Evolutionary conservation across 306 rosid species (phyloP).

Genomic region (Gynostemma pentaphyllum): DNA sequence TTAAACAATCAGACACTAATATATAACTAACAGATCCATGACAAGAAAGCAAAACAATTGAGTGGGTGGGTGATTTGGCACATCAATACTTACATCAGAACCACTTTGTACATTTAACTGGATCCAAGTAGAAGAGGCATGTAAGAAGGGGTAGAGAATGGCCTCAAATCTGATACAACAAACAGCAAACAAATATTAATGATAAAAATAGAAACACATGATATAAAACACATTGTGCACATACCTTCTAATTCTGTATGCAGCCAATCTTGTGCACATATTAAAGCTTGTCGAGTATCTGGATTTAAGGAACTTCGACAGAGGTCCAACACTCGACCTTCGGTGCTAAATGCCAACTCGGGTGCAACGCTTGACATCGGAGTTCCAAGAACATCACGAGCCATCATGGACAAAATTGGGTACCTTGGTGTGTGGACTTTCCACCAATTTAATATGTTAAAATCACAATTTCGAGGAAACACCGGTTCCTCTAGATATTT

Average conservation of each 20-base stretch:
- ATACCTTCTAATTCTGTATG: constrained; percentile 55
- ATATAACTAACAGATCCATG: constrained; percentile 15
- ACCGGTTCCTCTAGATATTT: constrained; percentile 92
- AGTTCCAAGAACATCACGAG: constrained; percentile 85
- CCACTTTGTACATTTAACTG: constrained; percentile 20
- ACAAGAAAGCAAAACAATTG: constrained; percentile 4
- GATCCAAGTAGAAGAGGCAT: constrained; percentile 41
- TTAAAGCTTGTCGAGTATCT: constrained; percentile 61
- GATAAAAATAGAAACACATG: constrained; percentile 6
- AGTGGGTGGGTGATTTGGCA: not conserved
- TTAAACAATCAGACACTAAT: constrained; percentile 14
- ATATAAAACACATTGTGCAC: not conserved
- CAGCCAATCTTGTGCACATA: constrained; percentile 93
- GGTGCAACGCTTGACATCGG: constrained; percentile 87
- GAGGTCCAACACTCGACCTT: constrained; percentile 65
- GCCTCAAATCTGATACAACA: constrained; percentile 44
- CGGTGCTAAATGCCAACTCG: constrained; percentile 48
- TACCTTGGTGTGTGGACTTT: constrained; percentile 95
- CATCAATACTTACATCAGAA: constrained; percentile 5
- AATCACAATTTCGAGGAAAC: constrained; percentile 77
- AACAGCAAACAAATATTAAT: constrained; percentile 1
- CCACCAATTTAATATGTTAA: constrained; percentile 91
- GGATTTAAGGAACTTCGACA: constrained; percentile 47
- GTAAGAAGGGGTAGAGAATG: constrained; percentile 35
- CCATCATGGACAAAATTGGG: constrained; percentile 95